Conservation (phyloP, 306 rosid species). For the Cicer arietinum region DNA sequence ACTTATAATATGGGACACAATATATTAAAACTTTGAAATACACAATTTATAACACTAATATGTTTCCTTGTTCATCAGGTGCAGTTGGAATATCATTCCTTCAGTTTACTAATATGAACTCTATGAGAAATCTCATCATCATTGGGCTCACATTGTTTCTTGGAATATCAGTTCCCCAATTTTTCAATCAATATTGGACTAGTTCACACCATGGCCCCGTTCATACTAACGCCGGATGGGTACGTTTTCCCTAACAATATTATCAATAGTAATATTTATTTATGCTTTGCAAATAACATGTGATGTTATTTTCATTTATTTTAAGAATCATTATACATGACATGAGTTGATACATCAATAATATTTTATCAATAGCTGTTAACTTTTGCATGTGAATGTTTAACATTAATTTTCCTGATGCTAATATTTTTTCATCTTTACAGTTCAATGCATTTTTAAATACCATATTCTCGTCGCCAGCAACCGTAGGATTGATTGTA, state of each 20-base stretch:
- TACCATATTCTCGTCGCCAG: constrained; percentile 84
- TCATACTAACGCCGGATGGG: constrained; percentile 90
- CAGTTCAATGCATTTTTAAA: constrained; percentile 96
- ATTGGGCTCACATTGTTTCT: constrained; percentile 86
- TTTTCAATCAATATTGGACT: constrained; percentile 74
- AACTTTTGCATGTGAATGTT: background rate
- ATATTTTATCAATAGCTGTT: background rate
- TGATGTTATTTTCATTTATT: background rate
- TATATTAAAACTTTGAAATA: background rate
- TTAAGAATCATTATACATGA: background rate
- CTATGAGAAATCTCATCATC: constrained; percentile 94
- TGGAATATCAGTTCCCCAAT: constrained; percentile 88
- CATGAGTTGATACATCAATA: background rate
- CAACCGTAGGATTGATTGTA: constrained; percentile 79
- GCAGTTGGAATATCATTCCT: constrained; percentile 94
- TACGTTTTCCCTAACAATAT: constrained; percentile 42
- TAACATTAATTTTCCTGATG: background rate
- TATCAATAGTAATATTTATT: background rate
- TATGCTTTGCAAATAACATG: background rate
- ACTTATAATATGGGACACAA: background rate
- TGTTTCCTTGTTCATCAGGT: constrained; percentile 58
- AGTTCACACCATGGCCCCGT: constrained; percentile 72
- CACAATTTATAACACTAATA: constrained; percentile 13
- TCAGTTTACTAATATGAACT: constrained; percentile 95
- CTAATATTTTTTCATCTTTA: constrained; percentile 27